phyloP scores from a whole-genome alignment of 129 eudicot species.

The Deinandra increscens region DNA sequence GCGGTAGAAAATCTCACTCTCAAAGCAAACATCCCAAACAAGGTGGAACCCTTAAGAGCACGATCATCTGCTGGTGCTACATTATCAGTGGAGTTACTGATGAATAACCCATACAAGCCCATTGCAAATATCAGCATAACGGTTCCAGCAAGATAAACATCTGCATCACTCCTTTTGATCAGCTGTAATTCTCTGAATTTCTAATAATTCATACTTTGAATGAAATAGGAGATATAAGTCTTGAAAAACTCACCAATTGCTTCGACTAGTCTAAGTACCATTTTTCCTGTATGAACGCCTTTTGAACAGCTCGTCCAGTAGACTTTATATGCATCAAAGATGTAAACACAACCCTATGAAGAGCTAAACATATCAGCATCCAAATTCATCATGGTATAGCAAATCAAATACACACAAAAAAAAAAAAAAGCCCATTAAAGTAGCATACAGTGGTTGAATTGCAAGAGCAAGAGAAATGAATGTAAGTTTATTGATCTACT shows the following conservation, averaged over 20 bases:
- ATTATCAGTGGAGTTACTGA: conserved; percentile 61
- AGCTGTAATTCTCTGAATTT: neutral
- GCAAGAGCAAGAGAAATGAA: neutral
- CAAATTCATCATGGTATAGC: neutral
- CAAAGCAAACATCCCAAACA: conserved; percentile 96
- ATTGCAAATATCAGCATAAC: conserved; percentile 92
- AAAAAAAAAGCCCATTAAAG: neutral
- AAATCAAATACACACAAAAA: neutral
- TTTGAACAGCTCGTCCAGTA: conserved; percentile 84
- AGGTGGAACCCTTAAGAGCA: conserved; percentile 82
- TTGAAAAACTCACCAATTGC: conserved; percentile 80
- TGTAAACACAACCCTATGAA: conserved; percentile 87
- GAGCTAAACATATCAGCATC: conserved; percentile 20
- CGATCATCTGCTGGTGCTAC: conserved; percentile 64
- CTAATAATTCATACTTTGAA: neutral
- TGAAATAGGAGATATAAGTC: neutral
- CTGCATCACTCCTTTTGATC: conserved; percentile 39
- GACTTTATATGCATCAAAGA: conserved; percentile 78
- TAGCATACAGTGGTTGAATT: conserved; percentile 1
- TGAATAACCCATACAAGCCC: conserved; percentile 95
- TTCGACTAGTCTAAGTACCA: conserved; percentile 89
- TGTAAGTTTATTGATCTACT: neutral
- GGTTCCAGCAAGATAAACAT: conserved; percentile 97
- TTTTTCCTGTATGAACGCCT: conserved; percentile 86
- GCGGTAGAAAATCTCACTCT: conserved; percentile 49